Evolutionary conservation across 805 yeast species (phyloP).

Genomic region (Metschnikowia peoriensis): DNA sequence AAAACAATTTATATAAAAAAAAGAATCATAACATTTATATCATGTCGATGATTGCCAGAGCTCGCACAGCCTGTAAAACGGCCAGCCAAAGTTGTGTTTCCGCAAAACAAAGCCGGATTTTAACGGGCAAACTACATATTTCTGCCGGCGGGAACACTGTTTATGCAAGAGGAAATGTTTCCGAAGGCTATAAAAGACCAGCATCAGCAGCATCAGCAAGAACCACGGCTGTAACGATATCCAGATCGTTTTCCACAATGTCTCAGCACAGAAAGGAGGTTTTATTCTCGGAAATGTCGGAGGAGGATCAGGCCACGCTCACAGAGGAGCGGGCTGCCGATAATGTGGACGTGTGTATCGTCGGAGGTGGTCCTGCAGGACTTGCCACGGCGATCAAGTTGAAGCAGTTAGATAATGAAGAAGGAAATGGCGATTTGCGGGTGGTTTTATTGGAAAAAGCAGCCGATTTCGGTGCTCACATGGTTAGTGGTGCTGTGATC

Average conservation of each 20-base stretch:
- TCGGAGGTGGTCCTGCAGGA: conserved; percentile 99
- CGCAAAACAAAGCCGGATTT: not conserved
- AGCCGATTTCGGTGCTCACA: conserved; percentile 89
- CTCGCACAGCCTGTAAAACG: conserved; percentile 1
- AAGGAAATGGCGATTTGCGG: conserved; percentile 65
- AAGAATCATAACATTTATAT: not conserved
- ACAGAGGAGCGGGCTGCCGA: conserved; percentile 76
- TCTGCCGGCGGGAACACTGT: not conserved
- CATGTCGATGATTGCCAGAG: not conserved
- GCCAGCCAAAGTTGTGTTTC: not conserved
- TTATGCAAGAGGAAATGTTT: too few relatives aligned
- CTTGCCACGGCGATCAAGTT: conserved; percentile 87
- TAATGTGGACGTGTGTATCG: conserved; percentile 89
- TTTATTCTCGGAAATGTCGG: conserved; percentile 16
- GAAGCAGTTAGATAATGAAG: conserved; percentile 76
- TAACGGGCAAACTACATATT: conserved; percentile 1
- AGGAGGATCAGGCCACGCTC: conserved; percentile 46
- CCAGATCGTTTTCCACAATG: conserved; percentile 1
- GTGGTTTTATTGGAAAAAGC: conserved; percentile 92
- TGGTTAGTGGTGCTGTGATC: conserved; percentile 88
- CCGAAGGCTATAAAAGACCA: too few relatives aligned
- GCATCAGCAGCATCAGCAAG: not conserved
- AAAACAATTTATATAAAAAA: not conserved
- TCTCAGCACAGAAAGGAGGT: conserved; percentile 5
- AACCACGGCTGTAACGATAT: not conserved